Conservation (phyloP, 2,329 filamentous ascomycete species). For the Coniochaeta ligniaria region DNA sequence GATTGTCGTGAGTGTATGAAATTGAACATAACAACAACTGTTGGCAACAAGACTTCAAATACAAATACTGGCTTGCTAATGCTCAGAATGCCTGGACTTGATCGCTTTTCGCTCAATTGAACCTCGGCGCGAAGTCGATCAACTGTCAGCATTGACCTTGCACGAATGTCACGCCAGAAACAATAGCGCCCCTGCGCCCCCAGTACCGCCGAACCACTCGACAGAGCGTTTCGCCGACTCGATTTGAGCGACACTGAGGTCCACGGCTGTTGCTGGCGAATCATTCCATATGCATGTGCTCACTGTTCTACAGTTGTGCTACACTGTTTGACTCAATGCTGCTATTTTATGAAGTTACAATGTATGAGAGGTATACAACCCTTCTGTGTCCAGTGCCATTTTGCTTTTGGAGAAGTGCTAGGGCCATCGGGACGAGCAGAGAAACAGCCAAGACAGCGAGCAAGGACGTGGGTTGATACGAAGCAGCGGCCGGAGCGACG, state of each 20-base stretch:
- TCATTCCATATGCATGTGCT: neutral
- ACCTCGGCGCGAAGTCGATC: neutral
- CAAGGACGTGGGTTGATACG: neutral
- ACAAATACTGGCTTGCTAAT: neutral
- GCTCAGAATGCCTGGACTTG: neutral
- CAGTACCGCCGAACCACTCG: neutral
- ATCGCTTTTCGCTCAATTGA: neutral
- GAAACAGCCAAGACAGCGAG: neutral
- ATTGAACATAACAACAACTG: neutral
- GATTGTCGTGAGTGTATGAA: neutral
- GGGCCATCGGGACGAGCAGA: neutral
- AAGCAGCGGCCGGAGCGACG: neutral
- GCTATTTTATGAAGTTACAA: neutral
- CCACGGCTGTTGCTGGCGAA: neutral
- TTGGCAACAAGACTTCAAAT: neutral
- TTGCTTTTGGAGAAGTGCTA: neutral
- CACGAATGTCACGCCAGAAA: neutral
- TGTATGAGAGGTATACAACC: too few species aligned
- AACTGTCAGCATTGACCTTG: neutral
- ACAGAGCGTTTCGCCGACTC: neutral
- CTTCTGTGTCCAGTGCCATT: too few species aligned
- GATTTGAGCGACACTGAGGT: neutral
- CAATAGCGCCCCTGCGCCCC: neutral
- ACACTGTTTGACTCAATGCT: neutral
- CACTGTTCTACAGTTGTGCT: neutral